Base-by-base conservation (phyloP, 192 early-diverging fungal genomes). In the Lunasporangiospora selenospora region DNA sequence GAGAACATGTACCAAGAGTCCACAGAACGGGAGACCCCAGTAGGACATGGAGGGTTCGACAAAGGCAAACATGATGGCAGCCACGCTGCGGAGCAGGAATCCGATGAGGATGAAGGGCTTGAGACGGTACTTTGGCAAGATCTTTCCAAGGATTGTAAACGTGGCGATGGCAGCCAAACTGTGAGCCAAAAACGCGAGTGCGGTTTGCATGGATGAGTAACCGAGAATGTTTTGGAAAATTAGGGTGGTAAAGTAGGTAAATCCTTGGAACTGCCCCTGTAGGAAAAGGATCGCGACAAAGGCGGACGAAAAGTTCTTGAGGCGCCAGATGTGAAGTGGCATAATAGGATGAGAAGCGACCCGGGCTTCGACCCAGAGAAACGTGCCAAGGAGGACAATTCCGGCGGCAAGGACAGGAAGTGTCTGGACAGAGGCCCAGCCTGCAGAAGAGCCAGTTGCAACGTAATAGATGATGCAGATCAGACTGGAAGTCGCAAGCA, bases 181-280 rank as follows among this genome's bases (percentile, higher is more conserved):
- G 34, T 71, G 60, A 0, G 81, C 71, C 19, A 83, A 54, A 37
- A 75, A 83, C 6, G 75, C 76, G 2, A 83, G 51, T 0, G 81
- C 76, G 0, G 78, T 71, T 39, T 83, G 53, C 26, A 80, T 45
- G 8, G 76, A 67, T 27, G 27, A 51, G 51, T 80, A 83, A 24
- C 71, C 63, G 51, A 66, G 60, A 0, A 77, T 50, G 16, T 83
- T 75, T 32, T 83, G 79, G 57, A 83, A 83, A 38, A 76, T 80
- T 33, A 83, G 41, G 16, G 81, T 80, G 6, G 77, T 13, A 41
- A 61, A 73, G 34, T 83, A 83, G 15, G 41, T 33, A 42, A 75
- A 80, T 10, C 71, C 69, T 24, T 65, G 61, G 57, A 83, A 83
- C 24, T 64, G 53, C 2, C 66, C 76, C 29, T 77, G 67, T 4